phyloP scores from a whole-genome alignment of 1,284 basidiomycete species.

The Rhodotorula sp. region DNA sequence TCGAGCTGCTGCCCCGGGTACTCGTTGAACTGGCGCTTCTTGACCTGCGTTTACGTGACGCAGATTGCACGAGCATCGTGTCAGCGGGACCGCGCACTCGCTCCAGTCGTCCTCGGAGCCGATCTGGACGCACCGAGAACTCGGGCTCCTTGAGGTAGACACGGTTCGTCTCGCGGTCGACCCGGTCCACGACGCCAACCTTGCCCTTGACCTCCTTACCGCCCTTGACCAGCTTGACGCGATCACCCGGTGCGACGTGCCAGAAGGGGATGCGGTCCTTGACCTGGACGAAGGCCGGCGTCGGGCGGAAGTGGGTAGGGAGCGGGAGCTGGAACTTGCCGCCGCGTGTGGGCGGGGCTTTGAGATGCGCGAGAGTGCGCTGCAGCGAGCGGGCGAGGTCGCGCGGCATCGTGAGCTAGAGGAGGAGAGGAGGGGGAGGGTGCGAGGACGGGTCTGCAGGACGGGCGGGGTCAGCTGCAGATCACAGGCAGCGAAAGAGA shows the following conservation, averaged over 20 bases:
- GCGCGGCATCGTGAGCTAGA: slow-evolving; percentile 15
- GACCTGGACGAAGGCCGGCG: slow-evolving; percentile 49
- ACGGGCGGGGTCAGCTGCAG: background rate
- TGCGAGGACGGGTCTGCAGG: background rate
- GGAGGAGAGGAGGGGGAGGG: background rate
- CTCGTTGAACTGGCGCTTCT: slow-evolving; percentile 36
- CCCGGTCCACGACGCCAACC: slow-evolving; percentile 46
- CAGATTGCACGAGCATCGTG: no score
- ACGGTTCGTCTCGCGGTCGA: slow-evolving; percentile 52
- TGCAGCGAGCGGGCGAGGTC: slow-evolving; percentile 41
- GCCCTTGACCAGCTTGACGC: slow-evolving; percentile 49
- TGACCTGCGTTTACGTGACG: slow-evolving; percentile 12
- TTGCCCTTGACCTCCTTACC: slow-evolving; percentile 47
- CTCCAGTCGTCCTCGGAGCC: background rate
- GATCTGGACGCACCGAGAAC: slow-evolving; percentile 32
- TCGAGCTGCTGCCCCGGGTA: slow-evolving; percentile 38
- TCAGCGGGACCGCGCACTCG: no score
- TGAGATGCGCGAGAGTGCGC: slow-evolving; percentile 50
- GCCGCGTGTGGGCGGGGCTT: slow-evolving; percentile 45
- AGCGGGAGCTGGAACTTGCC: slow-evolving; percentile 47
- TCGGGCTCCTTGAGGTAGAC: slow-evolving; percentile 49
- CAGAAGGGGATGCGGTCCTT: slow-evolving; percentile 53
- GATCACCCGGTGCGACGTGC: slow-evolving; percentile 52
- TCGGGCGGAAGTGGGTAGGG: slow-evolving; percentile 48
- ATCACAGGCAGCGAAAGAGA: background rate